Conservation (phyloP, 306 rosid genomes). For the Glycine soja region DNA sequence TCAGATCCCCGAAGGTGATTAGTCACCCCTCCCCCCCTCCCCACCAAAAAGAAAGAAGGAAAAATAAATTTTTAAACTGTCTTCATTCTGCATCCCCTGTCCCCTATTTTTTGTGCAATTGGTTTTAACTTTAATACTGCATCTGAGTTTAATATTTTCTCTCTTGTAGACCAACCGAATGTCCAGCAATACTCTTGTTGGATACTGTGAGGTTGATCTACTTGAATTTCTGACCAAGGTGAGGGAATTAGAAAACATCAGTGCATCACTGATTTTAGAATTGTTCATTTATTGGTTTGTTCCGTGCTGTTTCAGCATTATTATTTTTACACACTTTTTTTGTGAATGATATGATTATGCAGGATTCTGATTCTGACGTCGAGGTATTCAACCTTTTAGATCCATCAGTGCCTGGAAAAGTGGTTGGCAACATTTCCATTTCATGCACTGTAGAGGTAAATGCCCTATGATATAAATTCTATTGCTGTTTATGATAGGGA, state of each 20-base stretch:
- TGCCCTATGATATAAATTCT: slow-evolving; percentile 28
- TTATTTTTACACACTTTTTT: slow-evolving; percentile 38
- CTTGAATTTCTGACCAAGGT: slow-evolving; percentile 81
- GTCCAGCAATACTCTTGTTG: slow-evolving; percentile 79
- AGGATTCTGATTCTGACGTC: slow-evolving; percentile 68
- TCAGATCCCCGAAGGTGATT: no score
- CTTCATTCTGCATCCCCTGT: slow-evolving; percentile 5
- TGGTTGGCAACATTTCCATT: slow-evolving; percentile 75
- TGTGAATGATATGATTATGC: slow-evolving; percentile 47
- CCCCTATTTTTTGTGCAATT: background rate
- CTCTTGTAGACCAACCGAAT: slow-evolving; percentile 84
- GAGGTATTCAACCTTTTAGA: slow-evolving; percentile 71
- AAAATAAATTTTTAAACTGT: background rate
- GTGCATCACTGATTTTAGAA: slow-evolving; percentile 1
- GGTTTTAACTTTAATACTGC: slow-evolving; percentile 3
- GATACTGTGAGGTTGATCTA: slow-evolving; percentile 91
- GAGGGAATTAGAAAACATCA: slow-evolving; percentile 42
- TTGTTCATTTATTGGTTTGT: slow-evolving; percentile 23
- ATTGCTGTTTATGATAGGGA: slow-evolving; percentile 33
- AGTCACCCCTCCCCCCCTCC: no score
- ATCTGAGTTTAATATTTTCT: slow-evolving; percentile 43
- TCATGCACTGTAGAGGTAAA: slow-evolving; percentile 87
- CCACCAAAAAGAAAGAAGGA: no score
- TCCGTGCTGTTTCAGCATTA: slow-evolving; percentile 19
- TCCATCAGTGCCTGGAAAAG: slow-evolving; percentile 70